Conservation (phyloP, 306 rosid genomes). For the Quercus gilva region DNA sequence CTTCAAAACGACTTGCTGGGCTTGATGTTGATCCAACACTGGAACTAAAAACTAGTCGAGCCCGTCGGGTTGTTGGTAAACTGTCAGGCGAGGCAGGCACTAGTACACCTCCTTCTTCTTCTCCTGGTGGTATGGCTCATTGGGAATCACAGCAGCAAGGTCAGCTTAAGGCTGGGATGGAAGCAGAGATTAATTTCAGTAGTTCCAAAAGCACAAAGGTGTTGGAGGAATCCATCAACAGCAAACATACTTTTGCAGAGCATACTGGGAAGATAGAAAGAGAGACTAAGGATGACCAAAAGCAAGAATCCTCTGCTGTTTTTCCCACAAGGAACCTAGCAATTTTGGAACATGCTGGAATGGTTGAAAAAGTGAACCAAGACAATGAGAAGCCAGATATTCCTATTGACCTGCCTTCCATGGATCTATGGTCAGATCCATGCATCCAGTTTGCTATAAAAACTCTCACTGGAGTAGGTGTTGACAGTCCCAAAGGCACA, state of each 20-base stretch:
- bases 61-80: slow-evolving; percentile 37
- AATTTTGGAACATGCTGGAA: slow-evolving; percentile 13
- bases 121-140: slow-evolving; percentile 14
- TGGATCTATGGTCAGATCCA: slow-evolving; percentile 72
- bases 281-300: slow-evolving; percentile 11
- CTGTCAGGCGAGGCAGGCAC: slow-evolving; percentile 28
- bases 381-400: slow-evolving; percentile 33
- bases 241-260: slow-evolving; percentile 1
- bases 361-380: slow-evolving; percentile 24
- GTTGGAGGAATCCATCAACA: slow-evolving; percentile 9
- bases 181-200: slow-evolving; percentile 15
- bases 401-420: slow-evolving; percentile 40
- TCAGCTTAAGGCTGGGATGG: slow-evolving; percentile 15
- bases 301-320: slow-evolving; percentile 11
- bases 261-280: slow-evolving; percentile 17
- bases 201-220: neutral
- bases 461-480: slow-evolving; percentile 59
- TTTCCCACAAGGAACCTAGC: slow-evolving; percentile 19
- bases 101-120: slow-evolving; percentile 23
- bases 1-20: slow-evolving; percentile 92
- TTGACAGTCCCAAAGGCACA: slow-evolving; percentile 36
- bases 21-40: slow-evolving; percentile 57
- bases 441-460: slow-evolving; percentile 91
- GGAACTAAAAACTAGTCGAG: slow-evolving; percentile 45
- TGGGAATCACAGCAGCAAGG: slow-evolving; percentile 20